phyloP scores from a whole-genome alignment of 208 protist species.

The Wallacemonas rigidus region DNA sequence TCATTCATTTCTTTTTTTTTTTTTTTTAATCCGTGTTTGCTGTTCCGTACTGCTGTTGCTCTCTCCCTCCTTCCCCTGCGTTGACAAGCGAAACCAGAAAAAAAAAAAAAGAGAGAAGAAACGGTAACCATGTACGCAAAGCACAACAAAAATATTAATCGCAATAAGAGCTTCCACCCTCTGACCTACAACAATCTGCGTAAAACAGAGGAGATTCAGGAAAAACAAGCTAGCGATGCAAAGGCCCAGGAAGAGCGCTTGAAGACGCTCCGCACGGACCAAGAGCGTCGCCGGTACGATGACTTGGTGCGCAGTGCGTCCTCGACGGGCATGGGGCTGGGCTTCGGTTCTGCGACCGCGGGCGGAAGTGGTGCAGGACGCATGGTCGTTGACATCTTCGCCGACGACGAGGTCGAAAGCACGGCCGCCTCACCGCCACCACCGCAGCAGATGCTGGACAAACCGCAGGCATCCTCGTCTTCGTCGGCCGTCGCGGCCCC shows the following conservation, averaged over 20 bases:
- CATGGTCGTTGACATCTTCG: constrained; percentile 74
- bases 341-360: constrained; percentile 12
- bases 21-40: background rate
- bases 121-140: constrained; percentile 66
- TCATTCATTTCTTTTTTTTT: background rate
- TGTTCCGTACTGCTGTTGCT: background rate
- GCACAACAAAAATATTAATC: constrained; percentile 90
- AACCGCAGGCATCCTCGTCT: background rate
- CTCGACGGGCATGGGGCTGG: constrained; percentile 23
- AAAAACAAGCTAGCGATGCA: constrained; percentile 43
- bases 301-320: constrained; percentile 49
- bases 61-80: background rate
- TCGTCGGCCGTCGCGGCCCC: background rate
- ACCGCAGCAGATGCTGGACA: too few relatives aligned
- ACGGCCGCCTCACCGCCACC: background rate
- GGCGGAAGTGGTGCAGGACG: constrained; percentile 41
- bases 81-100: background rate
- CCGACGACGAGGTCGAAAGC: constrained; percentile 34
- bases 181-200: constrained; percentile 78
- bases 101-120: constrained; percentile 1
- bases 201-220: constrained; percentile 62
- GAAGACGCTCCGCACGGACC: constrained; percentile 59
- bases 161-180: constrained; percentile 90
- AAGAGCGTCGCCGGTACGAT: constrained; percentile 82
- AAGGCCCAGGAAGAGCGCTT: constrained; percentile 37